Conservation (phyloP, 2,329 filamentous ascomycete species). For the Fusarium robinianum region DNA sequence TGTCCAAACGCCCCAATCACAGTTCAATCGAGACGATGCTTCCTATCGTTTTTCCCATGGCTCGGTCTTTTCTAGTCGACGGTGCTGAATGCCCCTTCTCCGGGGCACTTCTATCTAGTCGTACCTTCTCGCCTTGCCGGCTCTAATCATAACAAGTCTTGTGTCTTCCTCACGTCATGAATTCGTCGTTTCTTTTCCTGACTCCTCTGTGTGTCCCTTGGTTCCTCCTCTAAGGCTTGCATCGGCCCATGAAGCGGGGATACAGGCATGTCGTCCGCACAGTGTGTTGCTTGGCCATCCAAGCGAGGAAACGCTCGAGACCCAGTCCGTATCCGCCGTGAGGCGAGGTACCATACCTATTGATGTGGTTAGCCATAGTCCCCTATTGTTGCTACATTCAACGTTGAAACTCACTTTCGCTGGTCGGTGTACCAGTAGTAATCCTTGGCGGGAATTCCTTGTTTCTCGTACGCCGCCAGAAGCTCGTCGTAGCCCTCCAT, state of each 20-base stretch:
- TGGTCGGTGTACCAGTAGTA: slow-evolving; percentile 99
- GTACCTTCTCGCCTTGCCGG: too few species aligned
- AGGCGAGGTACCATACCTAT: slow-evolving; percentile 74
- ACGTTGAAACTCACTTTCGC: slow-evolving; percentile 65
- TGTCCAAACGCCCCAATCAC: too few species aligned
- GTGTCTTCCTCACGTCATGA: too few species aligned
- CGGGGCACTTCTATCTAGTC: too few species aligned
- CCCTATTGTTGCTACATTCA: background rate
- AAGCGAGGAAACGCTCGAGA: slow-evolving; percentile 75
- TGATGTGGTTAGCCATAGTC: background rate
- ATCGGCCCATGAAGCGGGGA: slow-evolving; percentile 79
- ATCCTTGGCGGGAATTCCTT: slow-evolving; percentile 79
- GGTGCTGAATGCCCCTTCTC: too few species aligned
- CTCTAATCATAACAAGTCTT: too few species aligned
- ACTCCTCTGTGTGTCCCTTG: too few species aligned
- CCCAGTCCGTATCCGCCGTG: slow-evolving; percentile 95
- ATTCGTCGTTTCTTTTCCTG: too few species aligned
- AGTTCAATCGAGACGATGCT: too few species aligned
- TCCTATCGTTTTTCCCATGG: too few species aligned
- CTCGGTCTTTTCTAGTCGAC: too few species aligned
- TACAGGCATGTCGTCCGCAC: slow-evolving; percentile 73
- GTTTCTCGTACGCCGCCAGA: slow-evolving; percentile 82
- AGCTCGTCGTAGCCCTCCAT: slow-evolving; percentile 91
- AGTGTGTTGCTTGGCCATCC: slow-evolving; percentile 67
- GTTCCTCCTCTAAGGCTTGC: slow-evolving; percentile 71